Conservation (phyloP, 495 filamentous ascomycete species). For the Acidomyces sp. region DNA sequence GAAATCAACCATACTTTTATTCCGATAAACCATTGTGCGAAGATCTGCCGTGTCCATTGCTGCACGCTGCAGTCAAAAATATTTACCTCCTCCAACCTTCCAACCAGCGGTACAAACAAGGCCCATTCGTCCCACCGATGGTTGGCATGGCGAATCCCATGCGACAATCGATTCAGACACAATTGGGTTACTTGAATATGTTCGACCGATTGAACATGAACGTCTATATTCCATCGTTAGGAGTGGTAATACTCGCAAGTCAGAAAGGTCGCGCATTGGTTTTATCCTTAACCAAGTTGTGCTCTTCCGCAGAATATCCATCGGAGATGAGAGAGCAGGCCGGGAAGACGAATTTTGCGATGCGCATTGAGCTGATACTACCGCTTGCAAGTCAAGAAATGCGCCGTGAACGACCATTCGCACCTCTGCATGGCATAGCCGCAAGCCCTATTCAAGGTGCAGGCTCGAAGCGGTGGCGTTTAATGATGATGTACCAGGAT, state of each 20-base stretch:
- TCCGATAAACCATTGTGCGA: constrained; percentile 7
- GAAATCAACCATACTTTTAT: constrained; percentile 15
- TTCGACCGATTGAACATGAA: constrained; percentile 65
- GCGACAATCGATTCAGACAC: constrained; percentile 28
- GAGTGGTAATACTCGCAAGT: constrained; percentile 58
- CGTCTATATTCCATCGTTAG: constrained; percentile 62
- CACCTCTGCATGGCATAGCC: constrained; percentile 41
- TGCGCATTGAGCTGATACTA: constrained; percentile 45
- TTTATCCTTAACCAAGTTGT: constrained; percentile 48
- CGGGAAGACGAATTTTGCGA: constrained; percentile 28
- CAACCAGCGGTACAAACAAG: neutral
- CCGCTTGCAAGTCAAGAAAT: constrained; percentile 39
- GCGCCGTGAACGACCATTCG: constrained; percentile 31
- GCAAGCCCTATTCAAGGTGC: constrained; percentile 50
- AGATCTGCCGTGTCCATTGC: constrained; percentile 17
- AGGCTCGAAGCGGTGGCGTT: constrained; percentile 46
- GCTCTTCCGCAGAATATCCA: neutral
- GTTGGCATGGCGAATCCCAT: constrained; percentile 30
- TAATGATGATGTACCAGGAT: constrained; percentile 65
- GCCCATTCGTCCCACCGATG: constrained; percentile 8
- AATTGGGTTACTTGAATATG: constrained; percentile 25
- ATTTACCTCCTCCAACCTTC: constrained; percentile 23
- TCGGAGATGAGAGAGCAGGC: neutral
- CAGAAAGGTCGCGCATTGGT: constrained; percentile 64
- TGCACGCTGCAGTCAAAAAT: constrained; percentile 22